phyloP scores from a whole-genome alignment of 1,139 yeast genomes.

The Suhomyces maxii region DNA sequence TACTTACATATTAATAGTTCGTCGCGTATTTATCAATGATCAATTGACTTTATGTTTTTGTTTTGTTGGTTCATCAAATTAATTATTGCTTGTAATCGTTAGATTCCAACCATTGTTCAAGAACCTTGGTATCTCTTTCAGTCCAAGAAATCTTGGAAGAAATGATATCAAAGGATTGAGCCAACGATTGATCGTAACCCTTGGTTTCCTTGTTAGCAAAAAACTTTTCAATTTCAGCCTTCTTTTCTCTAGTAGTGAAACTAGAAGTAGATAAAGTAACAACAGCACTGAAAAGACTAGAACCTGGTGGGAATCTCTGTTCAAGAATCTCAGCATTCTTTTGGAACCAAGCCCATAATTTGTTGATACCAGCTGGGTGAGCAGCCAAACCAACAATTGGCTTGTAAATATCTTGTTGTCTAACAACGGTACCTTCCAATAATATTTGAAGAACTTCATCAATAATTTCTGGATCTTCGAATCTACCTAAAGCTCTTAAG shows the following conservation, averaged over 20 bases:
- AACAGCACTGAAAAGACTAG: constrained; percentile 74
- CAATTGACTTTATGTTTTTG: constrained; percentile 1
- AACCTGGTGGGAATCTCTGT: constrained; percentile 75
- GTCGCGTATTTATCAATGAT: not conserved
- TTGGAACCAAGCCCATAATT: constrained; percentile 76
- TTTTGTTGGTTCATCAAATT: not conserved
- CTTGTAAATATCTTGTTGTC: constrained; percentile 78
- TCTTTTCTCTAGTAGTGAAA: constrained; percentile 62
- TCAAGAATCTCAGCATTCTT: constrained; percentile 69
- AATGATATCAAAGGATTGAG: constrained; percentile 68
- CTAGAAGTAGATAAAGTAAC: constrained; percentile 63
- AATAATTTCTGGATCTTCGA: constrained; percentile 57
- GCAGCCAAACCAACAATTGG: constrained; percentile 73
- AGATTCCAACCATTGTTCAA: constrained; percentile 52
- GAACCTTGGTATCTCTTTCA: constrained; percentile 56
- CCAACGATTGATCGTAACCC: constrained; percentile 73
- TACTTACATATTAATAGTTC: not conserved
- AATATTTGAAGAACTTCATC: constrained; percentile 60
- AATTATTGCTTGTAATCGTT: constrained; percentile 40
- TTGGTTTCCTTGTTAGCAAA: constrained; percentile 62
- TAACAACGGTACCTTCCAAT: constrained; percentile 67
- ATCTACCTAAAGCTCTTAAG: constrained; percentile 71
- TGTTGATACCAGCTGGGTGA: constrained; percentile 61
- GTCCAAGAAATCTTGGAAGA: constrained; percentile 66
- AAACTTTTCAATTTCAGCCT: constrained; percentile 57